Base-by-base conservation (phyloP, 176 grass and related monocot species). In the Guadua angustifolia region DNA sequence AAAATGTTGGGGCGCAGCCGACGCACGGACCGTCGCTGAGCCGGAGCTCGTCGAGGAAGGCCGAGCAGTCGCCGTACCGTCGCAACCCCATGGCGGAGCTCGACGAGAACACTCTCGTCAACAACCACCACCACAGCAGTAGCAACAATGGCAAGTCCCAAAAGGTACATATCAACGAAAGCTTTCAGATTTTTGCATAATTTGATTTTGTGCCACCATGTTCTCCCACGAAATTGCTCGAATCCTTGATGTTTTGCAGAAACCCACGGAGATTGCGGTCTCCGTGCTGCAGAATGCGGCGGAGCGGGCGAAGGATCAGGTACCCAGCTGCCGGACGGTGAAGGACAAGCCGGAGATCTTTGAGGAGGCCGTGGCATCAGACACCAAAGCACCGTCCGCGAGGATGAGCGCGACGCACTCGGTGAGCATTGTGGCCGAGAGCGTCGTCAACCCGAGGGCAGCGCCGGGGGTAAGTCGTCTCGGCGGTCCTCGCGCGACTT, bases 1-100 rank as follows among this genome's bases (percentile, higher is more conserved):
- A 95, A 78, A 95, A 94, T 24, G 74, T 33, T 0, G 83, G 62
- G 60, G 17, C 4, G 25, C 90, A 75, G 52, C 17, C 68, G 25
- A 13, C 79, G 15, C 92, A 94, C 67, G 80, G 84, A 7, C 88
- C 80, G n/a, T 84, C 87, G 19, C 88, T 98, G 69, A 95, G 96
- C 74, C 79, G 96, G 44, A 95, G 83, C 82, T 95, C 95, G 9
- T 95, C 95, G 1, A 81, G 91, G 82, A 98, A 95, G 75, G 92
- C 90, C 0, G 95, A 98, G 68, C 76, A 91, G 6, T 95, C 95
- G 9, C 92, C 92, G 2, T 87, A 77, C 47, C 77, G 89, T 8
- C 87, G 95, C 78, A 95, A 88, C 58, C 95, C 95, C 14, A 93
- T 98, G 92, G n/a, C 89, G 1, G 92, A 98, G 75, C 77, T 98